Conservation (phyloP, 331 rosid genomes). For the Malus hybrid region DNA sequence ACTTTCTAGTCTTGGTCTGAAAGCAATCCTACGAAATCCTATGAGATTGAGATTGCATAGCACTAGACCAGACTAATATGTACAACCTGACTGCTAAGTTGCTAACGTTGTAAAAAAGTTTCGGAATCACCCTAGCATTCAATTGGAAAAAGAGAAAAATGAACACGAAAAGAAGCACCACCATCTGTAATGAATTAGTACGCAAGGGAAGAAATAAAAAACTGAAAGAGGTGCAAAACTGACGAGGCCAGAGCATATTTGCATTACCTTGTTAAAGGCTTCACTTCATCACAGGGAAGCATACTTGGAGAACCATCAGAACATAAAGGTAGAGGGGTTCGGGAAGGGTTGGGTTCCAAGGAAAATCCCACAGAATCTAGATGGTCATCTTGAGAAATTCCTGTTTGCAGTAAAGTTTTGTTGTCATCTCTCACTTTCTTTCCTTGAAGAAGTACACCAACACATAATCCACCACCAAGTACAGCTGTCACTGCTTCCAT, state of each 20-base stretch:
- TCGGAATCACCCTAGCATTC: neutral
- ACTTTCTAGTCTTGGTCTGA: neutral
- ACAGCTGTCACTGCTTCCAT: constrained; percentile 85
- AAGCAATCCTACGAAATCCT: neutral
- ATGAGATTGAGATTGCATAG: neutral
- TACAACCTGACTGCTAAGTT: neutral
- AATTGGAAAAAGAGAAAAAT: neutral
- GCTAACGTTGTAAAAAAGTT: neutral
- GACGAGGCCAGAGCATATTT: neutral
- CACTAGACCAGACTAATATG: neutral
- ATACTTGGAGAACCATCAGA: constrained; percentile 39
- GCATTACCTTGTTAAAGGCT: constrained; percentile 36
- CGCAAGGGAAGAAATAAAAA: neutral
- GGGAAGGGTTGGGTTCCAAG: constrained; percentile 65
- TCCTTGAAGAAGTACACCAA: constrained; percentile 83
- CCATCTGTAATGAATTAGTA: neutral
- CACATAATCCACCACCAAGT: constrained; percentile 68
- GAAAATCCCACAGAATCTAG: constrained; percentile 73
- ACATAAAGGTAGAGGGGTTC: constrained; percentile 27
- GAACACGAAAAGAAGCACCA: neutral
- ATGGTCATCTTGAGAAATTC: constrained; percentile 67
- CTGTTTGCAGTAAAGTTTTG: constrained; percentile 72
- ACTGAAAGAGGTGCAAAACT: neutral
- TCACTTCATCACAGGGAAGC: constrained; percentile 25
- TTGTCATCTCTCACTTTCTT: constrained; percentile 77